A percentile compares a stretch with the other conserved stretches of the same genome.
Conservation (phyloP, 768 basidiomycete species). For the Aureoboletus auriporus region DNA sequence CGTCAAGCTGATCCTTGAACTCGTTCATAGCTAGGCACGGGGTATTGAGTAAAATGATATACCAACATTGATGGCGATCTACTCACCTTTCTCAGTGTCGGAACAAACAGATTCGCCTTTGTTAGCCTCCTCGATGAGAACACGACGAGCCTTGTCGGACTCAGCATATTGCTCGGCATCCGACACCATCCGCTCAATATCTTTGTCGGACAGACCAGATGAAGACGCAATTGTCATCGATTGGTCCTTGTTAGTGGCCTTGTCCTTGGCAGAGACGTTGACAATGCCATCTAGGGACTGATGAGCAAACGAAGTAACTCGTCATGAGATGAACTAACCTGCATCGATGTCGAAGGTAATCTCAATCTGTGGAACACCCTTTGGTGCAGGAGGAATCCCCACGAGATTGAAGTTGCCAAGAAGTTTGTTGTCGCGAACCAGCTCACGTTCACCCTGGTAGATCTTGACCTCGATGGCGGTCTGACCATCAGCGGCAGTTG, state of each 20-base stretch:
- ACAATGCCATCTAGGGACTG: slow-evolving; percentile 77
- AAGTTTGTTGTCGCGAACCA: slow-evolving; percentile 97
- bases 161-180: slow-evolving; percentile 95
- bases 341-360: slow-evolving; percentile 98
- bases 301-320: too few species aligned
- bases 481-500: slow-evolving; percentile 97
- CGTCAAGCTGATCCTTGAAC: slow-evolving; percentile 96
- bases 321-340: slow-evolving; percentile 39
- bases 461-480: slow-evolving; percentile 99
- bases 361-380: slow-evolving; percentile 75
- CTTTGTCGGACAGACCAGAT: slow-evolving; percentile 92
- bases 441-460: slow-evolving; percentile 98
- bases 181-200: slow-evolving; percentile 95
- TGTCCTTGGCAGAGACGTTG: slow-evolving; percentile 94
- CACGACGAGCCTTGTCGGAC: slow-evolving; percentile 81
- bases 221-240: slow-evolving; percentile 98
- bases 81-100: slow-evolving; percentile 91
- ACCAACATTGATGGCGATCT: background rate
- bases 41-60: slow-evolving; percentile 1
- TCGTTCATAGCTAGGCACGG: slow-evolving; percentile 74
- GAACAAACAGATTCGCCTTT: slow-evolving; percentile 91
- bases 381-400: slow-evolving; percentile 84
- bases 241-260: slow-evolving; percentile 86
- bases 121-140: slow-evolving; percentile 94
- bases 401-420: slow-evolving; percentile 99